phyloP scores from a whole-genome alignment of 2,329 filamentous ascomycete species.

The Triangularia verruculosa region DNA sequence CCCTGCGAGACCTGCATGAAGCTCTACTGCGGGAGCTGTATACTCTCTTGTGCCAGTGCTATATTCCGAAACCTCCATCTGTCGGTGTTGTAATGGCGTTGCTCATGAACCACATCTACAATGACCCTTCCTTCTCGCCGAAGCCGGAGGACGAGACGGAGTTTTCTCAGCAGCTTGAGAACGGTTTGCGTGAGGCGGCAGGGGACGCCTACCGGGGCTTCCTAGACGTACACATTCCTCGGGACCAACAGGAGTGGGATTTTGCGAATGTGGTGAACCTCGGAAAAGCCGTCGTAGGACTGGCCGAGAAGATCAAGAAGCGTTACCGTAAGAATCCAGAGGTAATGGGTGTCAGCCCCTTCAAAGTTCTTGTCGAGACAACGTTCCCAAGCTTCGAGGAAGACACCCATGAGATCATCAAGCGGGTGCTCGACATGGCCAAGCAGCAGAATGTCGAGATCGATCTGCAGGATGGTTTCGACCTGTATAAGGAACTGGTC shows the following conservation, averaged over 20 bases:
- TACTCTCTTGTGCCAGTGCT: slow-evolving; percentile 81
- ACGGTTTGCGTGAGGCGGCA: slow-evolving; percentile 71
- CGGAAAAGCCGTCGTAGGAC: slow-evolving; percentile 78
- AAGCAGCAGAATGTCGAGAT: slow-evolving; percentile 70
- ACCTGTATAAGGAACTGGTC: slow-evolving; percentile 84
- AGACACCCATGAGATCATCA: slow-evolving; percentile 81
- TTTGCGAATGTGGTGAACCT: slow-evolving; percentile 88
- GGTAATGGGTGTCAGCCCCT: slow-evolving; percentile 70
- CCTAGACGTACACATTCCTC: slow-evolving; percentile 75
- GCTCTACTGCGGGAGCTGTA: slow-evolving; percentile 82
- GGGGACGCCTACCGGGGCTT: slow-evolving; percentile 75
- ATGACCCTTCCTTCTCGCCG: slow-evolving; percentile 71
- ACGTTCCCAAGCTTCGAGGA: slow-evolving; percentile 88
- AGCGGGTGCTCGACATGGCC: slow-evolving; percentile 72
- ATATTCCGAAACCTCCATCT: slow-evolving; percentile 80
- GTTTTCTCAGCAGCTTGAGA: slow-evolving; percentile 69
- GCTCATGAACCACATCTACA: slow-evolving; percentile 76
- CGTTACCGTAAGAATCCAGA: slow-evolving; percentile 84
- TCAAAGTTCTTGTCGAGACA: slow-evolving; percentile 73
- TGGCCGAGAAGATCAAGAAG: slow-evolving; percentile 88
- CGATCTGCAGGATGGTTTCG: slow-evolving; percentile 87
- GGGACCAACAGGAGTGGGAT: slow-evolving; percentile 79
- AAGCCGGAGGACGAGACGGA: slow-evolving; percentile 66
- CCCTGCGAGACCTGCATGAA: slow-evolving; percentile 73
- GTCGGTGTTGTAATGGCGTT: slow-evolving; percentile 77